Evolutionary conservation across 768 basidiomycete species (phyloP).

Genomic region (Epithele typhae): DNA sequence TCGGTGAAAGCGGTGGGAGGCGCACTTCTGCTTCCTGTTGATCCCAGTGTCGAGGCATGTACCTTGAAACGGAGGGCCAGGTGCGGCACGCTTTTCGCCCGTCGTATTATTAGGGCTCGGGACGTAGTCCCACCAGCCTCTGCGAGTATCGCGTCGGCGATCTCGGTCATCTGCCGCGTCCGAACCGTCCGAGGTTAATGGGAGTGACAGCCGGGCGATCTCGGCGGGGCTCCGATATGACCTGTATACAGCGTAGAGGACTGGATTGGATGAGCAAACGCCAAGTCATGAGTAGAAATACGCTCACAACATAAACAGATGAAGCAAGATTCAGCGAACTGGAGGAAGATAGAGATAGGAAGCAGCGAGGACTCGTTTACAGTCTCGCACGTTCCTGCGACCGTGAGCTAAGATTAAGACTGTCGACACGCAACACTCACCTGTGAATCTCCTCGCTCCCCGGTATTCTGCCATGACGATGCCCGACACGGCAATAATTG

Average conservation of each 20-base stretch:
- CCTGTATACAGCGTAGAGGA: constrained; percentile 52
- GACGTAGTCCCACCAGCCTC: constrained; percentile 58
- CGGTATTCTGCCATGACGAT: constrained; percentile 37
- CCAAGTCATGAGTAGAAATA: neutral
- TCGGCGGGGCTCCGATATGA: constrained; percentile 45
- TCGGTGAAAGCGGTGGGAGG: constrained; percentile 6
- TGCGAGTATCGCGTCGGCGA: constrained; percentile 19
- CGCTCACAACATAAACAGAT: constrained; percentile 57
- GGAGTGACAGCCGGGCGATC: constrained; percentile 52
- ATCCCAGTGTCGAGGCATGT: neutral
- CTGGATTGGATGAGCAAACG: constrained; percentile 28
- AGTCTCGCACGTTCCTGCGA: constrained; percentile 44
- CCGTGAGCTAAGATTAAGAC: neutral
- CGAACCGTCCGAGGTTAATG: constrained; percentile 40
- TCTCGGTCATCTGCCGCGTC: constrained; percentile 7
- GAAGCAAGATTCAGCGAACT: constrained; percentile 52
- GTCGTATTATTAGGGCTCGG: constrained; percentile 4
- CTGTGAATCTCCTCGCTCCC: constrained; percentile 43
- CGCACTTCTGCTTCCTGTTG: too few species aligned
- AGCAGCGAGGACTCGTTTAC: constrained; percentile 28
- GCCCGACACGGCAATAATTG: constrained; percentile 37
- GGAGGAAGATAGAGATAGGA: constrained; percentile 40
- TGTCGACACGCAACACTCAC: constrained; percentile 24
- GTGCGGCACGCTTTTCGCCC: neutral
- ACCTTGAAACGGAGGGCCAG: neutral